Evolutionary conservation across 2,329 filamentous ascomycete species (phyloP).

Genomic region (Neurospora crassa): DNA sequence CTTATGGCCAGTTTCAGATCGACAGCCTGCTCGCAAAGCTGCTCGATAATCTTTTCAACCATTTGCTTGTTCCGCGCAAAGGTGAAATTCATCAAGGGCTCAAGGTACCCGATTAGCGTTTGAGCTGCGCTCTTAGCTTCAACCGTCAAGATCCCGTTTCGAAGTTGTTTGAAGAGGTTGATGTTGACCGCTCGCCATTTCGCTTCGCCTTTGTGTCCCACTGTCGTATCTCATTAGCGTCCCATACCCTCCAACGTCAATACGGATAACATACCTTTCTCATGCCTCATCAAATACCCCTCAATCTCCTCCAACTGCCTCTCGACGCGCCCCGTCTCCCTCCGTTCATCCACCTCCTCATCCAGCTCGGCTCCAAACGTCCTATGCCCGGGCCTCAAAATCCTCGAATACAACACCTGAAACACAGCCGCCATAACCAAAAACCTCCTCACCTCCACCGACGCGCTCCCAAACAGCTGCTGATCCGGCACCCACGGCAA

Average conservation of each 20-base stretch:
- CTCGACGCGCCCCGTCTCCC: conserved; percentile 3
- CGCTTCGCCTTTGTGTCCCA: not conserved
- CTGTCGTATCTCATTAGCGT: not conserved
- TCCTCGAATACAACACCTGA: conserved; percentile 8
- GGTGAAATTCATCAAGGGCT: conserved; percentile 2
- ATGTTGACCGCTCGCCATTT: not conserved
- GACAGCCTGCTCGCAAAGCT: conserved; percentile 12
- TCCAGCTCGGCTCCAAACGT: conserved; percentile 9
- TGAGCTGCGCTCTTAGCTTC: not conserved
- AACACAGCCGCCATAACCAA: conserved; percentile 10
- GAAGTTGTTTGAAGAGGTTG: not conserved
- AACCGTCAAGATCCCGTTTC: not conserved
- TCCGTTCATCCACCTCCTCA: not conserved
- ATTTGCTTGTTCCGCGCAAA: conserved; percentile 2
- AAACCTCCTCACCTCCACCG: conserved; percentile 1
- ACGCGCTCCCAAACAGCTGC: not conserved
- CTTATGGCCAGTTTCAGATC: conserved; percentile 11
- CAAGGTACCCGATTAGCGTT: conserved; percentile 4
- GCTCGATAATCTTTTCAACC: not conserved
- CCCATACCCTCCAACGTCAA: too few relatives aligned
- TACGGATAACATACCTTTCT: not conserved
- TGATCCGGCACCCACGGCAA: conserved; percentile 3
- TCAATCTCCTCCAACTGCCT: conserved; percentile 7
- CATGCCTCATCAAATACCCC: conserved; percentile 1
- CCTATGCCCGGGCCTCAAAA: conserved; percentile 6